A percentile compares a stretch with the other conserved stretches of the same genome.
These are phyloP conservation scores for Allantophomopsis lycopodina DNA, from an alignment of 2,329 filamentous ascomycete genomes.

Conservation along the genomic window DNA sequence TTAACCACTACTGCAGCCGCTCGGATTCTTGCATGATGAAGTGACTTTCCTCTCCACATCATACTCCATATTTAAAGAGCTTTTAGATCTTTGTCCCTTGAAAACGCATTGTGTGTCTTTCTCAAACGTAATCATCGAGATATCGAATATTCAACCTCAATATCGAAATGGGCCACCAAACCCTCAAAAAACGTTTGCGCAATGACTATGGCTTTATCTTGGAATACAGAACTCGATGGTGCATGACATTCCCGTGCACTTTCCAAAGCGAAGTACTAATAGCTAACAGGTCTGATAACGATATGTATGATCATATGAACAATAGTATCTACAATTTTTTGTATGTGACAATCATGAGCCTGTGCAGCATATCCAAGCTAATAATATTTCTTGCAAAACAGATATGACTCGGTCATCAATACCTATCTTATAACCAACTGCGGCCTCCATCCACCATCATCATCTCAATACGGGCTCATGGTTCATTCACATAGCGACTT, in stretches of 20 bases:
- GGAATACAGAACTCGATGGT: conserved; percentile 84
- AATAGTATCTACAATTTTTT: conserved; percentile 78
- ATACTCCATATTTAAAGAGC: too few relatives aligned
- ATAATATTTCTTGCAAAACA: conserved; percentile 14
- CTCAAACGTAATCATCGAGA: too few relatives aligned
- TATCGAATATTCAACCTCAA: too few relatives aligned
- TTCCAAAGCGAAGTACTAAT: not conserved
- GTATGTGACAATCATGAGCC: conserved; percentile 22
- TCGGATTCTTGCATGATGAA: too few relatives aligned
- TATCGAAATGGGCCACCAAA: not conserved
- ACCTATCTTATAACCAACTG: conserved; percentile 74
- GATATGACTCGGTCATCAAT: conserved; percentile 84
- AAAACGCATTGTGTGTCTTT: too few relatives aligned
- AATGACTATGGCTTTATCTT: conserved; percentile 66
- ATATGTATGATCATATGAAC: conserved; percentile 92
- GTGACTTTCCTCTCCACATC: too few relatives aligned
- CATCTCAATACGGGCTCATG: conserved; percentile 66
- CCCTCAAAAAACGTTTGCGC: conserved; percentile 47
- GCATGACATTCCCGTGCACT: not conserved
- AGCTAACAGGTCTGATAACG: conserved; percentile 65
- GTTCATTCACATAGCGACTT: conserved; percentile 80
- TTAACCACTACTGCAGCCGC: too few relatives aligned
- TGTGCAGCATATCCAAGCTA: not conserved
- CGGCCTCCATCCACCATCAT: conserved; percentile 55
- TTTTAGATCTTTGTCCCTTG: too few relatives aligned